Conservation (phyloP, 345 rosid species). For the Noccaea bulbosa region DNA sequence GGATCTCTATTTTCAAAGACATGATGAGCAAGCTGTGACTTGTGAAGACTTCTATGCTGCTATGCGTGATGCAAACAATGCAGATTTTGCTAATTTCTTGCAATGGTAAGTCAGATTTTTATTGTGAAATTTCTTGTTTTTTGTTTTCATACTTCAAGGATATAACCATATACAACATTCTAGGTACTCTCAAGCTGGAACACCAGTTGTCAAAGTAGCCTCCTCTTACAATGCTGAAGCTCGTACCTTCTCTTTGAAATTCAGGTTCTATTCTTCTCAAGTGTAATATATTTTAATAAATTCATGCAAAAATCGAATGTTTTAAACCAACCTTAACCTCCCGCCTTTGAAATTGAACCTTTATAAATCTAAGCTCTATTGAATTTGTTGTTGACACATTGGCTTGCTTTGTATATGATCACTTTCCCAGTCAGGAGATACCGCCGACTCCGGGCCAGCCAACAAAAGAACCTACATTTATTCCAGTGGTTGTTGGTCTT, state of each 20-base stretch:
- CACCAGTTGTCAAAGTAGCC: conserved; percentile 81
- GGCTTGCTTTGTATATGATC: conserved; percentile 19
- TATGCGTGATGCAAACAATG: conserved; percentile 95
- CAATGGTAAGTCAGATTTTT: conserved; percentile 55
- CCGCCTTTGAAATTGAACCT: conserved; percentile 1
- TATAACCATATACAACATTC: conserved; percentile 22
- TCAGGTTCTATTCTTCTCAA: conserved; percentile 57
- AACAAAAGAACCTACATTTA: conserved; percentile 86
- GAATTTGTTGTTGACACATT: conserved; percentile 17
- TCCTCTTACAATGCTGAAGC: conserved; percentile 79
- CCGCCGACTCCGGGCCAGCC: conserved; percentile 93
- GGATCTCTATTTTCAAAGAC: conserved; percentile 94
- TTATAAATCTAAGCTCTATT: not conserved
- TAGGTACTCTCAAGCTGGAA: conserved; percentile 99
- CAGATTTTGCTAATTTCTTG: conserved; percentile 93
- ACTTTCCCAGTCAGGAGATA: conserved; percentile 71
- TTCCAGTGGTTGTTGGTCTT: conserved; percentile 81
- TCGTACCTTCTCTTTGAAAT: conserved; percentile 78
- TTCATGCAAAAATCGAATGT: not conserved
- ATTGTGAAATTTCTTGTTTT: conserved; percentile 15
- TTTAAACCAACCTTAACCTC: not conserved
- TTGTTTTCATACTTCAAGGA: conserved; percentile 5
- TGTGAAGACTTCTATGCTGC: conserved; percentile 98
- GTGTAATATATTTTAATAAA: not conserved
- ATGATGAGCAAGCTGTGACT: conserved; percentile 97